Base-by-base conservation (phyloP, 768 basidiomycete genomes). In the Lactarius trivialis region DNA sequence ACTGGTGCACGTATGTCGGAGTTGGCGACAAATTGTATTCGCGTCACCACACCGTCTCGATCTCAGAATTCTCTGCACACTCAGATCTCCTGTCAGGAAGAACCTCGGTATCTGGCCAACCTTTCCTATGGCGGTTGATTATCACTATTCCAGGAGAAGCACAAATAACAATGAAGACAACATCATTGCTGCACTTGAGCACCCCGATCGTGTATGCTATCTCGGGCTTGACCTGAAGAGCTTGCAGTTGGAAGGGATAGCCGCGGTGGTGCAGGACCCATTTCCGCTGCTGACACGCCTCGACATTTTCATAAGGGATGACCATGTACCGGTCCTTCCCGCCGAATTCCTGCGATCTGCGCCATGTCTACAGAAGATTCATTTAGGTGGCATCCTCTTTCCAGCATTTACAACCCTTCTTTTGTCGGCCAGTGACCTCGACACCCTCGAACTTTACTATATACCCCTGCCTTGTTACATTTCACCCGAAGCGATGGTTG, bases 401-500 rank as follows among this genome's bases (percentile, higher is more conserved):
- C 43, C 43, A 0, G 5, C 43, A 5, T 21, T 45, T 3, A 11
- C 43, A 2, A 14, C 11, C 4, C 43, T 45, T 24, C 43, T 45
- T 21, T 24, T 45, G 5, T 45, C 43, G 11, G 3, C 43, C 11
- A 14, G 11, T 12, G 12, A 21, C 43, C 43, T 45, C n/a, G 43
- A 21, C 21, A 2, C 0, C 0, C 43, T 45, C 21, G 1, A 12
- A 0, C 43, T 45, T 12, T 9, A 2, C 11, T 2, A 45, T 4
- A 45, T 45, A 45, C 43, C 43, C 21, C 21, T 11, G n/a, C 12
- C 4, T n/a, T n/a, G 43, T 11, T 45, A 45, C 21, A 45, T 45
- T 12, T 12, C 21, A 45, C 43, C 43, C 21, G 4, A 24, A 21
- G 21, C 4, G 21, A 24, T 45, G 21, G 21, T 24, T 1, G 21